Evolutionary conservation across 2,329 filamentous ascomycete genomes (phyloP).

Genomic region (Fusarium agapanthi): DNA sequence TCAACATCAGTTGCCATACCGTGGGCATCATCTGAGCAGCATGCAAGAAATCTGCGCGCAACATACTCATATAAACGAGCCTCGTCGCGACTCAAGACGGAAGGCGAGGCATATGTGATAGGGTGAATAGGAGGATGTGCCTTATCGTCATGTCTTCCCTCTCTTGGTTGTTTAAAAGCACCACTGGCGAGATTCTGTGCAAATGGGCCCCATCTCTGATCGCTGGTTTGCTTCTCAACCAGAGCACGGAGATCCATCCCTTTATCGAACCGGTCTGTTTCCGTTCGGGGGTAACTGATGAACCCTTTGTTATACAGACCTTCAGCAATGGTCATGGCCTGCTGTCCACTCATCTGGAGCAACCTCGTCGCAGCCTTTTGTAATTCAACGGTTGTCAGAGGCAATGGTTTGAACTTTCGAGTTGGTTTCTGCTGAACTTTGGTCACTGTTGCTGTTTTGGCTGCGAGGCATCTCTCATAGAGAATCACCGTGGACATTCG

Average conservation of each 20-base stretch:
- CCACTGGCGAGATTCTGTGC: constrained; percentile 79
- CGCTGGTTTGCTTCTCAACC: constrained; percentile 83
- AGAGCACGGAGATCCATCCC: constrained; percentile 85
- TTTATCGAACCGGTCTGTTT: constrained; percentile 94
- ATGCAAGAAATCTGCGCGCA: constrained; percentile 89
- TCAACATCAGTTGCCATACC: constrained; percentile 87
- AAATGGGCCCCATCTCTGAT: constrained; percentile 80
- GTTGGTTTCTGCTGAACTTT: constrained; percentile 92
- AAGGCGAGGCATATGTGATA: constrained; percentile 79
- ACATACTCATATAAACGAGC: constrained; percentile 91
- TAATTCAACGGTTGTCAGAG: constrained; percentile 92
- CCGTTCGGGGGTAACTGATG: constrained; percentile 96
- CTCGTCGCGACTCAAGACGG: constrained; percentile 72
- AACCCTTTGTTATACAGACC: constrained; percentile 91
- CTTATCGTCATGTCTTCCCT: constrained; percentile 91
- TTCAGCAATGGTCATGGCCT: constrained; percentile 90
- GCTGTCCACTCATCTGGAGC: constrained; percentile 88
- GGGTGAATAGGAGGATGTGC: constrained; percentile 98
- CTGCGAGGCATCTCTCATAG: constrained; percentile 83
- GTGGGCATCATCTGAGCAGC: constrained; percentile 92
- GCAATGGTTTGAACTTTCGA: constrained; percentile 92
- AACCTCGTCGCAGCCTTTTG: constrained; percentile 95
- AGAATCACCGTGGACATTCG: constrained; percentile 81
- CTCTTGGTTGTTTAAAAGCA: constrained; percentile 81
- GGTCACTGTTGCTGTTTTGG: constrained; percentile 79